These are phyloP conservation scores for Akanthomyces muscarius DNA, from an alignment of 2,329 filamentous ascomycete genomes.

Conservation along the genomic window DNA sequence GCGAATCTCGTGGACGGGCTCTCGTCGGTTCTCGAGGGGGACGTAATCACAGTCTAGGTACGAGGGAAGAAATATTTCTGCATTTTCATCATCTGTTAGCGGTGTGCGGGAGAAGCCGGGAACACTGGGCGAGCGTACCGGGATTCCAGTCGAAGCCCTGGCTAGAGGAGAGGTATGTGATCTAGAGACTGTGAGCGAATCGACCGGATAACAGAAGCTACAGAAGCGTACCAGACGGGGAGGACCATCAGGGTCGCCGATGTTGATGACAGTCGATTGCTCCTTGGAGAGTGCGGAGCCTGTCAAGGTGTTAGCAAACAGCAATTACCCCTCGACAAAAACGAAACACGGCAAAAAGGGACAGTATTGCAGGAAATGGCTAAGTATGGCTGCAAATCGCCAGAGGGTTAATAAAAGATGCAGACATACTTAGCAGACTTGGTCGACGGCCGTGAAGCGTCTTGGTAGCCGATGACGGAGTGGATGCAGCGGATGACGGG, in stretches of 20 bases:
- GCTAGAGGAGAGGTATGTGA: slow-evolving; percentile 73
- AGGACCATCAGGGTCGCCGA: slow-evolving; percentile 69
- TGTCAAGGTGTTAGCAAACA: slow-evolving; percentile 30
- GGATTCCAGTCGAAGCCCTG: slow-evolving; percentile 84
- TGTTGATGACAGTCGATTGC: slow-evolving; percentile 76
- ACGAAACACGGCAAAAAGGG: background rate
- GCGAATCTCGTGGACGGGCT: slow-evolving; percentile 73
- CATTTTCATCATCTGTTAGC: background rate
- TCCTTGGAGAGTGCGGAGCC: slow-evolving; percentile 68
- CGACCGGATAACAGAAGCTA: background rate
- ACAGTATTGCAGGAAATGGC: background rate
- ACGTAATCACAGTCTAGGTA: slow-evolving; percentile 72
- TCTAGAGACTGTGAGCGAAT: slow-evolving; percentile 42
- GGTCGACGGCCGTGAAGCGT: slow-evolving; percentile 53
- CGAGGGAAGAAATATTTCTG: slow-evolving; percentile 77
- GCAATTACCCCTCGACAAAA: background rate
- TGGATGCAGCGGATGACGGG: slow-evolving; percentile 54
- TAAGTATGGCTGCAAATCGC: too few species aligned
- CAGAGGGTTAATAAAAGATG: background rate
- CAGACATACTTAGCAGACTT: slow-evolving; percentile 55
- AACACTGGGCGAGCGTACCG: slow-evolving; percentile 41
- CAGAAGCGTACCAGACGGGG: slow-evolving; percentile 59
- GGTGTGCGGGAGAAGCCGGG: slow-evolving; percentile 6
- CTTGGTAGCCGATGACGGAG: slow-evolving; percentile 48
- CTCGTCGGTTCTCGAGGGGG: slow-evolving; percentile 69